Evolutionary conservation across 805 yeast genomes (phyloP), one percentile per base, ranked within the genome.

Genomic region (Monosporozyma solicola): DNA sequence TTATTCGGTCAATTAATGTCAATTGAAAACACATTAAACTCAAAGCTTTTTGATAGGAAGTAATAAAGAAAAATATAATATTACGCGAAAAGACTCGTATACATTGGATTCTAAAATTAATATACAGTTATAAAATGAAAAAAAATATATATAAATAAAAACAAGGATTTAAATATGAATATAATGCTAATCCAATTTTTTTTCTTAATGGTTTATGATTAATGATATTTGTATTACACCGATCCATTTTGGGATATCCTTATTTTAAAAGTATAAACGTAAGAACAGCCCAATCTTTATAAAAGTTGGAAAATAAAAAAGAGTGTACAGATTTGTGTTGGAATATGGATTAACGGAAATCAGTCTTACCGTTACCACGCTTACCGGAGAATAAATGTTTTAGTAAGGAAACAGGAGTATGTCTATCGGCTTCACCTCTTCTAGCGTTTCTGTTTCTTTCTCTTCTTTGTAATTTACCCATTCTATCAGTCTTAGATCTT

Each of bases 341-440:
- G 46, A 43, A 43, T 20, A 43, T 16, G 20, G 37, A 11, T 37
- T 77, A 88, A 78, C 98, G 92, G 74, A 87, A 80, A 71, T 89
- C 96, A 58, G 89, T 84, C 71, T 85, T 85, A 71, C 97, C 97
- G 65, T 82, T 83, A 77, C 97, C 95, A 75, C 99, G 84, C 80
- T 94, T 94, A 74, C 99, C 99, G 64, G 89, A 75, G 77, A 85
- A 87, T 79, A 94, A 78, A 74, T 94, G 99, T 77, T 91, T 92
- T 58, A 97, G 96, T 74, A 87, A 72, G 57, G 87, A 75, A 51
- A 87, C 94, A 52, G 90, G 80, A 54, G 82, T 76, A 70, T 89
- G 96, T 73, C 98, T 84, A 74, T 94, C 99, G 66, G 87, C 86
- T 76, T 94, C 99, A 76, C 98, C 97, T 60, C 83, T 86, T 73